These are phyloP conservation scores for Solanum neorickii DNA, from an alignment of 257 asterid genomes.

Conservation along the genomic window DNA sequence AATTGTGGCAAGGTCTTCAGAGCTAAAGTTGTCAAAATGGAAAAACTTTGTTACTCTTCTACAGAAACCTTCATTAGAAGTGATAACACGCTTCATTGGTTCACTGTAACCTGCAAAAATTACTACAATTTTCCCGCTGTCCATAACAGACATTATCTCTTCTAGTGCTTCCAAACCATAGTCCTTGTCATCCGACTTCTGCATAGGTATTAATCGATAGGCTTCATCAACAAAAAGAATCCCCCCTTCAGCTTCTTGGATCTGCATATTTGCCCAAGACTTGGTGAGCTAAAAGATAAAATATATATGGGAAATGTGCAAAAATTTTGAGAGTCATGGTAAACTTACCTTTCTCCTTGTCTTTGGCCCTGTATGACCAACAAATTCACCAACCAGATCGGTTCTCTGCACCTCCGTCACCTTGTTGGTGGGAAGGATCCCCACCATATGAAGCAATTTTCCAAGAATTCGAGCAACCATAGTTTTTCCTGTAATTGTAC, in stretches of 20 bases:
- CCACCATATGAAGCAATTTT: constrained; percentile 73
- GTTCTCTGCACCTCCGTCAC: constrained; percentile 95
- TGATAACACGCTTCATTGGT: constrained; percentile 84
- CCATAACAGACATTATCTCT: constrained; percentile 96
- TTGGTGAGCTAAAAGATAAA: not conserved
- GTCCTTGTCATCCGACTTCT: constrained; percentile 67
- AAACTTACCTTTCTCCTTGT: constrained; percentile 63
- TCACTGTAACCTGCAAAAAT: constrained; percentile 95
- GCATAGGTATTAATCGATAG: constrained; percentile 80
- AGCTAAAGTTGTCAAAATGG: constrained; percentile 64
- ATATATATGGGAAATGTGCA: not conserved
- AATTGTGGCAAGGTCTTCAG: constrained; percentile 60
- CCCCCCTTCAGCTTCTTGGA: constrained; percentile 90
- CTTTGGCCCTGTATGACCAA: constrained; percentile 78
- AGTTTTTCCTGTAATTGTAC: constrained; percentile 54
- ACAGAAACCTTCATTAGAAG: constrained; percentile 86
- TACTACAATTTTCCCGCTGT: constrained; percentile 75
- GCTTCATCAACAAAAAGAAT: constrained; percentile 94
- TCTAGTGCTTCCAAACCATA: constrained; percentile 86
- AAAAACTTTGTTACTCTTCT: constrained; percentile 88
- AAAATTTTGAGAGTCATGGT: not conserved
- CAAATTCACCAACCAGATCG: constrained; percentile 80
- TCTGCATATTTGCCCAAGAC: constrained; percentile 22
- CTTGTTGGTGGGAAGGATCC: constrained; percentile 66
- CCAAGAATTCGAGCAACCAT: constrained; percentile 84